These are phyloP conservation scores for Corylus avellana DNA, from an alignment of 306 rosid genomes.

Conservation along the genomic window DNA sequence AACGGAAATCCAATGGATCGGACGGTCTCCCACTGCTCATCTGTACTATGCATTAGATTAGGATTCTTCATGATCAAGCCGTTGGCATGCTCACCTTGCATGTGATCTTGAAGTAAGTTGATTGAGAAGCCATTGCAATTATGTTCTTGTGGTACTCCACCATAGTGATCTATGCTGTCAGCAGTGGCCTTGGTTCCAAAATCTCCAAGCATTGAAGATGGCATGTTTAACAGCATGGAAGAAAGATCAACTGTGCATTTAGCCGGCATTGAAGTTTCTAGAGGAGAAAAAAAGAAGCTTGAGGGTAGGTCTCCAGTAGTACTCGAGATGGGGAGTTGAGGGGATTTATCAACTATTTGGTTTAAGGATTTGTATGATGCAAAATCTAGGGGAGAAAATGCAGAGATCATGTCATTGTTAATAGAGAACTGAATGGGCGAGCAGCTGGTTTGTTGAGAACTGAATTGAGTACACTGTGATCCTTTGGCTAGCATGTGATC, in stretches of 20 bases:
- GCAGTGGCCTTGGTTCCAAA: constrained; percentile 7
- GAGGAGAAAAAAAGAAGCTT: constrained; percentile 44
- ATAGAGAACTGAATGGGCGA: constrained; percentile 37
- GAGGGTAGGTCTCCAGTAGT: constrained; percentile 38
- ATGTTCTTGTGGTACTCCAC: constrained; percentile 41
- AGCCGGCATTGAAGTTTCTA: constrained; percentile 30
- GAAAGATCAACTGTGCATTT: constrained; percentile 51
- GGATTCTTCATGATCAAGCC: constrained; percentile 39
- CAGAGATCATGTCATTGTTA: constrained; percentile 30
- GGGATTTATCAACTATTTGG: constrained; percentile 39
- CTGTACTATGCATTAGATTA: constrained; percentile 27
- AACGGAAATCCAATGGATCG: constrained; percentile 51
- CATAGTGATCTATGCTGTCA: constrained; percentile 31
- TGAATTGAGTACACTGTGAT: constrained; percentile 35
- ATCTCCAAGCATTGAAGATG: constrained; percentile 70
- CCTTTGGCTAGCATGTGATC: constrained; percentile 37
- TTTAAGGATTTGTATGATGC: constrained; percentile 49
- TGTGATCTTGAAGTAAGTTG: constrained; percentile 30
- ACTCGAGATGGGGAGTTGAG: constrained; percentile 37
- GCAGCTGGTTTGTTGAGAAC: constrained; percentile 41
- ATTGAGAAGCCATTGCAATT: constrained; percentile 31
- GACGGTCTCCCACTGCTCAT: constrained; percentile 45
- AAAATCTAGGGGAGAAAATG: constrained; percentile 41
- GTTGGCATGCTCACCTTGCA: constrained; percentile 24
- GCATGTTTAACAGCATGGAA: constrained; percentile 70